Percentiles rank a stretch among this genome's conserved stretches.
Conservation (phyloP, 1,284 basidiomycete genomes). For the Phylloboletellus chloephorus region DNA sequence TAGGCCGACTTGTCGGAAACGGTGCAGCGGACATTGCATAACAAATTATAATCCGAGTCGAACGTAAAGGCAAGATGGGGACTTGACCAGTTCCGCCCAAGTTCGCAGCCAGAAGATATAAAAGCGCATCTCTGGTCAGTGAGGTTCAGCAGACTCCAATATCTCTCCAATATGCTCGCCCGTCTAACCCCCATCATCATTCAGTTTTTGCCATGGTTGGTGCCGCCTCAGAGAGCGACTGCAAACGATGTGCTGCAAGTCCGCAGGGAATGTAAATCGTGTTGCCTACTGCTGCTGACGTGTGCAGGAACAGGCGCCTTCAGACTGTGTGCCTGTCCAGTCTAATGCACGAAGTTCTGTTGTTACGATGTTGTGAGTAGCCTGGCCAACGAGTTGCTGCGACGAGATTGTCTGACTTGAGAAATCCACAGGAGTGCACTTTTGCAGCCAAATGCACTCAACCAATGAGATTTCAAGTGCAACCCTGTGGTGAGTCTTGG, state of each 20-base stretch:
- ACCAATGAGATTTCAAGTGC: not conserved
- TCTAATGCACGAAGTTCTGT: not conserved
- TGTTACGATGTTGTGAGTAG: slow-evolving; percentile 3
- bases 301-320: not conserved
- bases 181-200: slow-evolving; percentile 1
- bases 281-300: not conserved
- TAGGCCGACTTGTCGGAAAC: too few relatives aligned
- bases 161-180: slow-evolving; percentile 4
- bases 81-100: too few relatives aligned
- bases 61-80: too few relatives aligned
- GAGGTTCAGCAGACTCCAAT: not conserved
- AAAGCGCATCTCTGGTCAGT: not conserved
- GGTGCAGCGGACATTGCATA: too few relatives aligned
- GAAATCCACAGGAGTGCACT: not conserved
- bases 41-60: too few relatives aligned
- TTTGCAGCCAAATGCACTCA: not conserved
- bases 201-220: not conserved
- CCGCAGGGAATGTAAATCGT: not conserved
- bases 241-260: slow-evolving; percentile 3
- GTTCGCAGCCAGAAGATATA: slow-evolving; percentile 1
- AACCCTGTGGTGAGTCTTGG: not conserved
- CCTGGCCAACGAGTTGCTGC: not conserved
- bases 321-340: not conserved
- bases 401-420: not conserved
- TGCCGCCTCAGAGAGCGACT: not conserved